Evolutionary conservation across 1,139 yeast genomes (phyloP), one percentile per base, ranked within the genome.

Genomic region (Nakaseomyces glabratus): DNA sequence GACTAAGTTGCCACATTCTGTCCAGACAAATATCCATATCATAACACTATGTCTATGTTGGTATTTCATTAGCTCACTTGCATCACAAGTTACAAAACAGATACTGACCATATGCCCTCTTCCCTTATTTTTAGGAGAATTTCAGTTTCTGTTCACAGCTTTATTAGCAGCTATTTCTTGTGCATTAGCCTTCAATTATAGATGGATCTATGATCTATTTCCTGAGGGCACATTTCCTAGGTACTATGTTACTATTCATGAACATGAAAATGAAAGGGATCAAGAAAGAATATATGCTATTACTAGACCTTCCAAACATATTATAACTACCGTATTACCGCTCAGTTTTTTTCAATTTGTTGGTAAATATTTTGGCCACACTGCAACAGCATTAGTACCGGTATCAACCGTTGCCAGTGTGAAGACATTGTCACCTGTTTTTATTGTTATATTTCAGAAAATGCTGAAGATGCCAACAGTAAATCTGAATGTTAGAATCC

Each of bases 331-430:
- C 16, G 86, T 93, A 1, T 66, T 85, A 14, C 97, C 97, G 5
- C 78, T 90, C 82, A 95, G 96, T 3, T 63, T 78, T 39, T 90
- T 88, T 60, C 97, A 88, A 62, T 82, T 90, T 47, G 67, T 80
- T 17, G 98, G 97, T 16, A 96, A 90, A 58, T 74, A 85, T 47
- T 76, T 93, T 35, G 78, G 93, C 5, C 96, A 86, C 56, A 80
- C 81, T 54, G 94, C 97, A 15, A 88, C 97, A 2, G 74, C 90
- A 4, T 62, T 81, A 40, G 86, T 90, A 20, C 96, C 96, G 0
- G 95, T 90, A 10, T 84, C 96, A 1, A 68, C 90, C 42, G 96
- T 90, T 15, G 95, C 90, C 52, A 90, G 96, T 26, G 79, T 90
- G 49, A 90, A 90, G 62, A 90, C 96, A 1, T 65, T 88, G 29